phyloP scores from a whole-genome alignment of 331 rosid species.

The Rosa hybrid region DNA sequence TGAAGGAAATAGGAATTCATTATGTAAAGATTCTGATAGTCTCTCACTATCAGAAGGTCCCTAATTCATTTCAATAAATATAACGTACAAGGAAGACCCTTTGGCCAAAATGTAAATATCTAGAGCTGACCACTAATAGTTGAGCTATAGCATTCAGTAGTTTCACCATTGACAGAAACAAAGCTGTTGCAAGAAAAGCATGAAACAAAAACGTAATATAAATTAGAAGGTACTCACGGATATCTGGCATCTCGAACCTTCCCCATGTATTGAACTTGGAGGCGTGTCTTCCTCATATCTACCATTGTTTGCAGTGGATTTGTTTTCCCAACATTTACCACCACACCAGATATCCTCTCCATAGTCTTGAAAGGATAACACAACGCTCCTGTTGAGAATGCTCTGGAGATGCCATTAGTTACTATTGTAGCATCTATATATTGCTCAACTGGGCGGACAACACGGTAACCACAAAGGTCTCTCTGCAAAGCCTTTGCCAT shows the following conservation, averaged over 20 bases:
- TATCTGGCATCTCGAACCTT: constrained; percentile 97
- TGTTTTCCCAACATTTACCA: constrained; percentile 79
- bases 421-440: constrained; percentile 89
- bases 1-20: too few relatives aligned
- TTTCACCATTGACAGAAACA: too few relatives aligned
- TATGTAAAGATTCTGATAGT: too few relatives aligned
- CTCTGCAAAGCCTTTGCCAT: constrained; percentile 82
- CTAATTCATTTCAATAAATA: neutral
- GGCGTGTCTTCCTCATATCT: constrained; percentile 85
- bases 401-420: constrained; percentile 87
- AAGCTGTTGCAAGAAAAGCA: too few relatives aligned
- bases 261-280: constrained; percentile 87
- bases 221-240: constrained; percentile 69
- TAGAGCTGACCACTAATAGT: too few relatives aligned
- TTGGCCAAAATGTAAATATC: too few relatives aligned
- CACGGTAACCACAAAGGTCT: constrained; percentile 76
- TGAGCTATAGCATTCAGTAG: too few relatives aligned
- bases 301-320: constrained; percentile 86
- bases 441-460: constrained; percentile 66
- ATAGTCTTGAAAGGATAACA: constrained; percentile 66
- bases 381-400: constrained; percentile 97
- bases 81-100: too few relatives aligned
- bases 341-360: constrained; percentile 91
- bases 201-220: neutral
- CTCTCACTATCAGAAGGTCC: neutral